Evolutionary conservation across 192 early-diverging fungal genomes (phyloP), one percentile per base, ranked within the genome.

Genomic region (Kappamyces sp.): DNA sequence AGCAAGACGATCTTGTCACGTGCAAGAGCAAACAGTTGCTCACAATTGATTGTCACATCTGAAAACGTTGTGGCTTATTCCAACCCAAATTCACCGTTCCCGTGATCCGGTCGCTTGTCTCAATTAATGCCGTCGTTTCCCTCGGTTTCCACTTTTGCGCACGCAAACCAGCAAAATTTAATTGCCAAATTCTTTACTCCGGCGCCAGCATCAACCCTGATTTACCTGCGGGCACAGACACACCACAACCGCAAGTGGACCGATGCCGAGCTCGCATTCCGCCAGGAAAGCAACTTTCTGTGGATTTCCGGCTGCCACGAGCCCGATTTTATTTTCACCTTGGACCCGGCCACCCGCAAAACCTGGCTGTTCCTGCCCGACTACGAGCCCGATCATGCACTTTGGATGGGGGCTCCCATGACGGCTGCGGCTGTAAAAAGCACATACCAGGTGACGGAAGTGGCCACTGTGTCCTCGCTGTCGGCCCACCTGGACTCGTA

Each of bases 241-340:
- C 23, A 23, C 23, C 23, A 23, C 23, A 23, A 55, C 31, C 51
- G 71, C 13, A 43, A 66, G 12, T 72, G 67, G 66, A 90, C 88
- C 38, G 90, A 92, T 66, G 75, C 78, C 33, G 92, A 94, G 74
- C 72, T 82, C 40, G 70, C 83, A 44, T 94, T 94, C 70, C 80
- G 88, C 60, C 92, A 94, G 57, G 89, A 94, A 70, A 78, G 78
- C 49, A 90, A 89, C 80, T 94, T 91, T 51, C 83, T 84, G 64
- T 96, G 93, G 66, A 77, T 92, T 12, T 86, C 90, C 2, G 90
- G 91, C 47, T 84, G 85, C 46, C 66, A 67, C 38, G 86, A 87
- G 65, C 84, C 88, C 33, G 90, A 83, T 50, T 89, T 79, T 53
- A 80, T 80, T 51, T 77, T 84, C 1, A 63, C 87, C 33, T 74